These are phyloP conservation scores for Tetrapisispora pingtungensis DNA, from an alignment of 805 yeast species.

Conservation along the genomic window DNA sequence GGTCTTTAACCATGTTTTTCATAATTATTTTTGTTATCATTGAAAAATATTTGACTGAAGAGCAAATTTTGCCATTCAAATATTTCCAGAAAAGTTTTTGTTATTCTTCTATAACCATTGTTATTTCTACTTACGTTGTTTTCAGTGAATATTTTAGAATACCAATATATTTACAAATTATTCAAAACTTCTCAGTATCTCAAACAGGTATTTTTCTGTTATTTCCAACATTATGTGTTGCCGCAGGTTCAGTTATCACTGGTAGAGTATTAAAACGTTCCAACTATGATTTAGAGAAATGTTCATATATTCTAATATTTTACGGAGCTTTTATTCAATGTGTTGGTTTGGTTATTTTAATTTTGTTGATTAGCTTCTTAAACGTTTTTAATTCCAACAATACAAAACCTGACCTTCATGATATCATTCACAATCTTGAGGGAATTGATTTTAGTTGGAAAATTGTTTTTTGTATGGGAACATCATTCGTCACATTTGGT, in stretches of 20 bases:
- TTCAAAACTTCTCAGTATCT: conserved; percentile 41
- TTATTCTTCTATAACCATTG: conserved; percentile 40
- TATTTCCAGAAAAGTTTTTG: conserved; percentile 47
- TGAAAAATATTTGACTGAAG: conserved; percentile 30
- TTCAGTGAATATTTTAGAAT: conserved; percentile 45
- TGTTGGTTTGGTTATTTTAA: conserved; percentile 13
- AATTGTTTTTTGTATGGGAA: conserved; percentile 19
- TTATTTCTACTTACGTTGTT: conserved; percentile 34
- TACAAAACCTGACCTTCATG: conserved; percentile 24
- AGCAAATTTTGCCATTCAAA: conserved; percentile 52
- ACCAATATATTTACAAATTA: conserved; percentile 49
- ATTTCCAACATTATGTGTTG: conserved; percentile 46
- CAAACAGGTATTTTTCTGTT: conserved; percentile 45
- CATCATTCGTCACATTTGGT: conserved; percentile 37
- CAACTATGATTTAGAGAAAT: conserved; percentile 20
- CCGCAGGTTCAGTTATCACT: conserved; percentile 45
- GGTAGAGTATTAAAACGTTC: conserved; percentile 37
- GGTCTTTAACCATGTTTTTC: conserved; percentile 14
- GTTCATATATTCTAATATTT: conserved; percentile 21
- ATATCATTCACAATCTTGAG: conserved; percentile 48
- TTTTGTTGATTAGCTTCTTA: conserved; percentile 36
- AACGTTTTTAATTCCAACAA: background rate
- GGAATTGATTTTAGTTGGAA: conserved; percentile 19
- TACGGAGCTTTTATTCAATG: conserved; percentile 18
- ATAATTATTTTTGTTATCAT: conserved; percentile 30